phyloP scores from a whole-genome alignment of 768 basidiomycete species.

The Russula virescens region DNA sequence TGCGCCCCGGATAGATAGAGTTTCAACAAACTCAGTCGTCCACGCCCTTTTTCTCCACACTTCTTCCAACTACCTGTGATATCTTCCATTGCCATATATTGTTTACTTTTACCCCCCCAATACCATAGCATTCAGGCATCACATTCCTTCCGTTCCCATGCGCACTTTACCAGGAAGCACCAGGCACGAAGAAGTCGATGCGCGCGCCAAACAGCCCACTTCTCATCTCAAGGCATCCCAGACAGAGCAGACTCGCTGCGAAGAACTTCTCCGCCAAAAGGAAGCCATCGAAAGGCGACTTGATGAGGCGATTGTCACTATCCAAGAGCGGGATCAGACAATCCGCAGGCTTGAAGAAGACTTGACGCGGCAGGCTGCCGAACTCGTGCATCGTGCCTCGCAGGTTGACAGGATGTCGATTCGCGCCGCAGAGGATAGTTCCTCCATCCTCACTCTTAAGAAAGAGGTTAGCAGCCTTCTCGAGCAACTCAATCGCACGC shows the following conservation, averaged over 20 bases:
- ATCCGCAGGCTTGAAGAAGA: slow-evolving; percentile 81
- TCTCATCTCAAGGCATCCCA: slow-evolving; percentile 63
- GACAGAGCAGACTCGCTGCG: slow-evolving; percentile 62
- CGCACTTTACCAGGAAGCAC: no score
- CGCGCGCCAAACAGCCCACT: slow-evolving; percentile 66
- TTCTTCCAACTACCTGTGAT: no score
- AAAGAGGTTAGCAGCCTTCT: slow-evolving; percentile 88
- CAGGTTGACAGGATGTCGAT: slow-evolving; percentile 56
- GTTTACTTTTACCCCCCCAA: no score
- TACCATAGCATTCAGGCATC: no score
- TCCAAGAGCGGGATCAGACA: slow-evolving; percentile 75
- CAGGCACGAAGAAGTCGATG: slow-evolving; percentile 83
- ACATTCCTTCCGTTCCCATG: no score
- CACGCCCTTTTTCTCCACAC: no score
- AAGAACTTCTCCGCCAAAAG: slow-evolving; percentile 70
- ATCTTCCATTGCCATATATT: no score
- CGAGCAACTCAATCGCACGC: slow-evolving; percentile 94
- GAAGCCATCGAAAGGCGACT: slow-evolving; percentile 72
- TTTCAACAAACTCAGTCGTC: no score
- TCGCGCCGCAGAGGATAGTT: slow-evolving; percentile 74
- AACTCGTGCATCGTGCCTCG: slow-evolving; percentile 73
- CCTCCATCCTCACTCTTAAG: slow-evolving; percentile 83
- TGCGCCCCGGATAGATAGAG: no score
- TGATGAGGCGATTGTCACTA: slow-evolving; percentile 68
- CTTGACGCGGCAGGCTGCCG: slow-evolving; percentile 61